Percentiles rank a stretch among this genome's conserved stretches.
These are phyloP conservation scores for Linnemannia hyalina DNA, from an alignment of 192 early-diverging fungal species.

Conservation along the genomic window DNA sequence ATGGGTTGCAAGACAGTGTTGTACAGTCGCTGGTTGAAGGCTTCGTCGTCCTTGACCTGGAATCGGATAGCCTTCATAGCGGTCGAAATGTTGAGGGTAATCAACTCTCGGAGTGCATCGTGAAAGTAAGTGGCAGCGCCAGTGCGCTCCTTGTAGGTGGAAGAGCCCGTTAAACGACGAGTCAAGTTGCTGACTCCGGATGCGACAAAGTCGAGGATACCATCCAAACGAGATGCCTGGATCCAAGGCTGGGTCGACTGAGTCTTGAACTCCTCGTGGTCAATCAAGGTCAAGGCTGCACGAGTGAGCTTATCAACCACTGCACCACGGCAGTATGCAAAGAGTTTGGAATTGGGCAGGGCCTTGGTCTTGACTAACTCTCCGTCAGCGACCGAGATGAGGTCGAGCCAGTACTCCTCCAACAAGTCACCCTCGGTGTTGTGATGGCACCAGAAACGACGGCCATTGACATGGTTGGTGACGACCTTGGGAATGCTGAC, in stretches of 20 bases:
- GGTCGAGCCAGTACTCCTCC: constrained; percentile 17
- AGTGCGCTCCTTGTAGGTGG: constrained; percentile 11
- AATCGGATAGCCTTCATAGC: constrained; percentile 4
- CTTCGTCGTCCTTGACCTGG: not conserved
- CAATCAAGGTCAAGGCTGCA: constrained; percentile 4
- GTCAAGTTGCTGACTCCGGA: constrained; percentile 29
- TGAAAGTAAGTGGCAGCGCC: constrained; percentile 6
- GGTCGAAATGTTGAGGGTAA: not conserved
- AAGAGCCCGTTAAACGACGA: constrained; percentile 20
- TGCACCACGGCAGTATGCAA: constrained; percentile 23
- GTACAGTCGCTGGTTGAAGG: constrained; percentile 17
- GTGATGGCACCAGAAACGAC: constrained; percentile 21
- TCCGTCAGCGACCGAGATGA: constrained; percentile 24
- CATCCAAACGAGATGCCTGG: not conserved
- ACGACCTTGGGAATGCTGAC: constrained; percentile 17
- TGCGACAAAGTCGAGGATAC: constrained; percentile 22
- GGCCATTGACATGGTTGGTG: not conserved
- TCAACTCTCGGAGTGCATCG: constrained; percentile 10
- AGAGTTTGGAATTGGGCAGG: not conserved
- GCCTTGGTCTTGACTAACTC: constrained; percentile 21
- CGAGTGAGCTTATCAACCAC: constrained; percentile 27
- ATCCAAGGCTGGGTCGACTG: not conserved
- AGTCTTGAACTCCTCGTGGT: constrained; percentile 10
- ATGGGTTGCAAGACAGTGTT: constrained; percentile 17
- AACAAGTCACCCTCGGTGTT: not conserved